Base-by-base conservation (phyloP, 2,329 filamentous ascomycete genomes). In the Chaetomium sp. region DNA sequence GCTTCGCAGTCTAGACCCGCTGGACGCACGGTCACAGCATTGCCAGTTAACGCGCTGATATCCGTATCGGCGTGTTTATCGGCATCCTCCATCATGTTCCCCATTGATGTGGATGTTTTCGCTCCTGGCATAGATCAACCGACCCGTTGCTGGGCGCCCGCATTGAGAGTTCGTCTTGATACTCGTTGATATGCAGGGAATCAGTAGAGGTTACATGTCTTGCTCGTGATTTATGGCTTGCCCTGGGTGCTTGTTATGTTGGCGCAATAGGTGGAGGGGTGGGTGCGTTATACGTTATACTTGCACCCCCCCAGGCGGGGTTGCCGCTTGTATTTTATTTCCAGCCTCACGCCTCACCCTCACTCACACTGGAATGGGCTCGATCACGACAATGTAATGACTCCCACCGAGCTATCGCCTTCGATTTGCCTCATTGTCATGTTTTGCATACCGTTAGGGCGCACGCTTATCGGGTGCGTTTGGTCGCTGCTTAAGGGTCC, bases 111-210 rank as follows among this genome's bases (percentile, higher is more conserved):
- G 79, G 75, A 79, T 81, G 82, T 84, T 82, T 83, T 83, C 81
- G 80, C 81, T 63, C 57, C 81, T 84, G 83, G 82, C 82, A 83
- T 76, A 85, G 80, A 84, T 74, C 35, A 80, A 70, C 54, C 74
- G 68, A 79, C 83, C 82, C 82, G 77, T 83, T 84, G 82, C 82
- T 84, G 82, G 82, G 82, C 82, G 81, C 82, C 82, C 79, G 78
- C 76, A 80, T 82, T 74, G 78, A 85, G 82, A 82, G 75, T 76
- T 81, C 82, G 82, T 84, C 78, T 81, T 84, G 81, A 76, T 77
- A 75, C 72, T 83, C 78, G 68, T 76, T 75, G 82, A 84, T 70
- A 81, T 77, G 77, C 79, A 79, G 81, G 82, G 82, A 84, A 84
- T 85, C 81, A 83, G 82, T 81, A 83, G 82, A 83, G 83, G 82